Conservation (phyloP, 2,329 filamentous ascomycete species). For the Nakataea oryzae region DNA sequence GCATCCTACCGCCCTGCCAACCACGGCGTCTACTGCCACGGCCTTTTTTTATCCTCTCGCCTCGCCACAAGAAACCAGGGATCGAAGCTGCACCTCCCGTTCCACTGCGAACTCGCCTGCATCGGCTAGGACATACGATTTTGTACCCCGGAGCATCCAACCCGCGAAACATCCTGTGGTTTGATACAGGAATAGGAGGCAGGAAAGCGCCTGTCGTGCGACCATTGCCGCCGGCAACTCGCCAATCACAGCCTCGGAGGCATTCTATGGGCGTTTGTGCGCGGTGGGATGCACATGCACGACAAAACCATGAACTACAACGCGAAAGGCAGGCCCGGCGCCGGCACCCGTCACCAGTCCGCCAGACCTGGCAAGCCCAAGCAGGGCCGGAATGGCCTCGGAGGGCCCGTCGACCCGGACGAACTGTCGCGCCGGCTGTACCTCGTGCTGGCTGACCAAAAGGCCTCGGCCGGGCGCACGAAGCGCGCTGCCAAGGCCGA, state of each 20-base stretch:
- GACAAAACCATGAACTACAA: background rate
- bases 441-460: conserved; percentile 38
- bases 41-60: background rate
- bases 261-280: too few species aligned
- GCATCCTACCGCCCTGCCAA: background rate
- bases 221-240: too few species aligned
- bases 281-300: background rate
- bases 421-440: conserved; percentile 43
- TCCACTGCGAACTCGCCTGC: background rate
- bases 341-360: background rate
- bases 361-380: background rate
- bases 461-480: conserved; percentile 22
- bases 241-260: too few species aligned
- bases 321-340: background rate
- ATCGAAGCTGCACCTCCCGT: background rate
- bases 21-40: too few species aligned
- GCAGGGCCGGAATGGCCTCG: conserved; percentile 5
- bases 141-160: background rate
- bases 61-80: background rate
- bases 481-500: conserved; percentile 3
- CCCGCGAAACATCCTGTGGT: background rate
- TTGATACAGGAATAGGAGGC: background rate
- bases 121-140: background rate
- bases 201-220: background rate
- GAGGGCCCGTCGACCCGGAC: conserved; percentile 38